Percentiles rank a stretch among this genome's conserved stretches.
Conservation (phyloP, 164 flowering plant genomes). For the Amborella trichopoda region DNA sequence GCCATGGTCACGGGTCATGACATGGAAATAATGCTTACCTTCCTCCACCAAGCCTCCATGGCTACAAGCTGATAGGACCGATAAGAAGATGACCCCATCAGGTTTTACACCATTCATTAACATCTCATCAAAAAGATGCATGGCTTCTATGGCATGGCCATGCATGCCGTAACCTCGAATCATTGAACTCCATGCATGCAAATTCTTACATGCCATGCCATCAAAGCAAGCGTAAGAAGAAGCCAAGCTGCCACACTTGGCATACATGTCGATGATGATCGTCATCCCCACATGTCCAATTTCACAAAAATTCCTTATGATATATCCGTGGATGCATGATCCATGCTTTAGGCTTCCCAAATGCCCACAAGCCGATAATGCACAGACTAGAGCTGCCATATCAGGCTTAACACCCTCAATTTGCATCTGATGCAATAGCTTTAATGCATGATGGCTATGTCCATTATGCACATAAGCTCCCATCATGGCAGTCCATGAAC, state of each 20-base stretch:
- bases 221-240: slow-evolving; percentile 32
- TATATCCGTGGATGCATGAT: slow-evolving; percentile 40
- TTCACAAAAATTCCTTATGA: slow-evolving; percentile 42
- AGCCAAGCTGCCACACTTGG: slow-evolving; percentile 54
- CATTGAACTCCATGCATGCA: slow-evolving; percentile 46
- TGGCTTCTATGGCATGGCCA: slow-evolving; percentile 46
- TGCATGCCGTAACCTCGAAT: slow-evolving; percentile 67
- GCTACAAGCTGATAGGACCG: slow-evolving; percentile 63
- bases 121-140: slow-evolving; percentile 50
- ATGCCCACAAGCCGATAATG: slow-evolving; percentile 60
- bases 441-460: slow-evolving; percentile 49
- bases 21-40: slow-evolving; percentile 33
- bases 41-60: slow-evolving; percentile 57
- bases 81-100: slow-evolving; percentile 48
- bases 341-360: slow-evolving; percentile 54
- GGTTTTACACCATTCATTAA: slow-evolving; percentile 41
- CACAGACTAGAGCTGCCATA: slow-evolving; percentile 59
- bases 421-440: slow-evolving; percentile 39
- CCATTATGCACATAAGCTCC: slow-evolving; percentile 46
- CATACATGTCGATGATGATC: slow-evolving; percentile 67
- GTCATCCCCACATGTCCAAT: slow-evolving; percentile 52
- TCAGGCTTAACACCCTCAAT: slow-evolving; percentile 47
- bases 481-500: slow-evolving; percentile 87
- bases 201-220: slow-evolving; percentile 33
- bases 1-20: slow-evolving; percentile 43